phyloP scores from a whole-genome alignment of 139 green algal genomes.

The Mychonastes homosphaera region DNA sequence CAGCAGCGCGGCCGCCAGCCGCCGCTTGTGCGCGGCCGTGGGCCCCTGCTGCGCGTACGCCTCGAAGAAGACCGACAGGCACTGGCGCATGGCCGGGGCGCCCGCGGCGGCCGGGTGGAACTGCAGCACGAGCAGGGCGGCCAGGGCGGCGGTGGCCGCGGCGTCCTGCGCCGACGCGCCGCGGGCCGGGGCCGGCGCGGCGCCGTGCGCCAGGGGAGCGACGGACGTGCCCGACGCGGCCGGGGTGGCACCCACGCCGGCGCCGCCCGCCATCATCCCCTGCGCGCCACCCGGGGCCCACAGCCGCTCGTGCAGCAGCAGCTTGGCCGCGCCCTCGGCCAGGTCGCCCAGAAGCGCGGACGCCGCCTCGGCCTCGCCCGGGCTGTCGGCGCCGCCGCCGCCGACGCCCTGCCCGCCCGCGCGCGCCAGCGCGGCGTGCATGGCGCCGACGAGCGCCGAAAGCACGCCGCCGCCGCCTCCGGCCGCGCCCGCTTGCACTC shows the following conservation, averaged over 20 bases:
- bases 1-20: conserved; percentile 10
- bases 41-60: conserved; percentile 2
- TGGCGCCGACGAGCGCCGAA: too few species aligned
- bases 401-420: neutral
- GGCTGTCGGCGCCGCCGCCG: neutral
- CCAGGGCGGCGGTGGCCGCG: neutral
- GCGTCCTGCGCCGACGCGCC: neutral
- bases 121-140: conserved; percentile 11
- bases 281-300: too few species aligned
- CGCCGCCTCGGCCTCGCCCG: too few species aligned
- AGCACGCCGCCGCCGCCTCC: neutral
- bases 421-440: neutral
- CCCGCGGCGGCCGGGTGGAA: conserved; percentile 8
- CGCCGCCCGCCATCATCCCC: too few species aligned
- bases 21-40: neutral
- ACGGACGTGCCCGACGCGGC: neutral
- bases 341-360: conserved; percentile 3
- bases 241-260: neutral
- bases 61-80: conserved; percentile 12
- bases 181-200: neutral
- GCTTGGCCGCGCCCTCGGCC: conserved; percentile 9
- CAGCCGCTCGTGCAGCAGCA: conserved; percentile 13
- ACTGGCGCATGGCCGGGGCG: neutral
- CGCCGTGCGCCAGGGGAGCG: neutral
- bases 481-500: neutral